Conservation (phyloP, 805 yeast species). For the Teunomyces atbi region DNA sequence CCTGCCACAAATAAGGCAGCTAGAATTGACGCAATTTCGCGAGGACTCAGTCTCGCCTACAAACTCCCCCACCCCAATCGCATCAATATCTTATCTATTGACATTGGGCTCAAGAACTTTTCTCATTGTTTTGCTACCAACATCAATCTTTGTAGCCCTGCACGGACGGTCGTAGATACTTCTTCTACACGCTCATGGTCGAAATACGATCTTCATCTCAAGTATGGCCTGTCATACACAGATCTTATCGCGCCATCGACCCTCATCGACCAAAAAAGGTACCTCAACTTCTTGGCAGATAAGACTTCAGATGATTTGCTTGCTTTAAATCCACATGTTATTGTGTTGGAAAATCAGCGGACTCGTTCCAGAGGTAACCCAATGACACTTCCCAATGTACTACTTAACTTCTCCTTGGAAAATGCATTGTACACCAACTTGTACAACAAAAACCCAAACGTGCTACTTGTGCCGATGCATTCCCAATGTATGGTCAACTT, state of each 20-base stretch:
- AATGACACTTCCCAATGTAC: slow-evolving; percentile 39
- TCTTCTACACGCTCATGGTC: slow-evolving; percentile 17
- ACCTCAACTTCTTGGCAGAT: slow-evolving; percentile 21
- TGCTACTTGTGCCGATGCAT: slow-evolving; percentile 34
- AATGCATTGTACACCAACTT: slow-evolving; percentile 33
- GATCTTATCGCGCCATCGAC: slow-evolving; percentile 8
- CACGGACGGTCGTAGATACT: slow-evolving; percentile 1
- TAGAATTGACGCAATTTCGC: slow-evolving; percentile 8
- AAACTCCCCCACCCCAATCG: slow-evolving; percentile 7
- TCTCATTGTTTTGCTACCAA: slow-evolving; percentile 28
- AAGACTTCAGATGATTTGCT: slow-evolving; percentile 21
- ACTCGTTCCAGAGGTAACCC: slow-evolving; percentile 33
- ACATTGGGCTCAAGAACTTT: slow-evolving; percentile 43
- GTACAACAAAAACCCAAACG: slow-evolving; percentile 16
- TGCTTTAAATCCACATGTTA: slow-evolving; percentile 20
- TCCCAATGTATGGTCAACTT: slow-evolving; percentile 37
- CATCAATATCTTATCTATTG: slow-evolving; percentile 27
- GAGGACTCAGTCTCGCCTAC: slow-evolving; percentile 9
- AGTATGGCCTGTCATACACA: slow-evolving; percentile 15
- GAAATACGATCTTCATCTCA: slow-evolving; percentile 24
- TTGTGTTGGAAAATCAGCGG: slow-evolving; percentile 40
- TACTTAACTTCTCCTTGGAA: slow-evolving; percentile 38
- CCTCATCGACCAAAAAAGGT: slow-evolving; percentile 27
- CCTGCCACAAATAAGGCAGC: slow-evolving; percentile 18
- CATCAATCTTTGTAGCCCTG: neutral